Evolutionary conservation across 345 rosid genomes (phyloP).

Genomic region (Melaleuca alternifolia): DNA sequence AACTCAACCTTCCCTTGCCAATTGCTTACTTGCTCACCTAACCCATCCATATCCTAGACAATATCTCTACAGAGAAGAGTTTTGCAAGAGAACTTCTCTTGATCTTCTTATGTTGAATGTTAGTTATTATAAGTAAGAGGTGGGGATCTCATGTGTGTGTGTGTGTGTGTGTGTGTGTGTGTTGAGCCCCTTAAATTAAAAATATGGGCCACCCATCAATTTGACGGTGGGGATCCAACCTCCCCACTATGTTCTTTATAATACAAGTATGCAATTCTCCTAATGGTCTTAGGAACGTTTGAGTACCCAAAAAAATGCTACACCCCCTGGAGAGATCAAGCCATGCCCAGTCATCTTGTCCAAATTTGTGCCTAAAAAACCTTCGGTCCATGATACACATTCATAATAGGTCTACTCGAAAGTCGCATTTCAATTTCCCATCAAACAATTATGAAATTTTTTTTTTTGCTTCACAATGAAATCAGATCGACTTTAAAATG

Average conservation of each 20-base stretch:
- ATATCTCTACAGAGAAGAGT: neutral
- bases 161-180: no score
- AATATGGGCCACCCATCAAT: neutral
- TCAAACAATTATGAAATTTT: neutral
- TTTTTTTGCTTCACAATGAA: neutral
- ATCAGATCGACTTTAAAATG: neutral
- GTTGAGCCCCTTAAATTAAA: neutral
- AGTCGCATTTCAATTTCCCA: neutral
- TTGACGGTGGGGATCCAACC: neutral
- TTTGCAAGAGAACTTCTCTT: neutral
- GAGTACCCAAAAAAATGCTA: neutral
- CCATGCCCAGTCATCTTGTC: neutral
- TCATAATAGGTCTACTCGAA: neutral
- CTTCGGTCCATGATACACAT: fast-evolving
- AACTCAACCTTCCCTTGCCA: neutral
- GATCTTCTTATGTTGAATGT: neutral
- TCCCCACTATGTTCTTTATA: neutral
- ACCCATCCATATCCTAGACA: neutral
- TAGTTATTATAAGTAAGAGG: neutral
- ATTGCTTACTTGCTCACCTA: neutral
- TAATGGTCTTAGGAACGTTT: neutral
- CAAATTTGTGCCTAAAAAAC: neutral
- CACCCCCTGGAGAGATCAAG: neutral
- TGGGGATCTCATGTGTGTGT: neutral
- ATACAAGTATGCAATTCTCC: neutral